Base-by-base conservation (phyloP, 108 stramenopile species). In the Cylindrotheca fusiformis region DNA sequence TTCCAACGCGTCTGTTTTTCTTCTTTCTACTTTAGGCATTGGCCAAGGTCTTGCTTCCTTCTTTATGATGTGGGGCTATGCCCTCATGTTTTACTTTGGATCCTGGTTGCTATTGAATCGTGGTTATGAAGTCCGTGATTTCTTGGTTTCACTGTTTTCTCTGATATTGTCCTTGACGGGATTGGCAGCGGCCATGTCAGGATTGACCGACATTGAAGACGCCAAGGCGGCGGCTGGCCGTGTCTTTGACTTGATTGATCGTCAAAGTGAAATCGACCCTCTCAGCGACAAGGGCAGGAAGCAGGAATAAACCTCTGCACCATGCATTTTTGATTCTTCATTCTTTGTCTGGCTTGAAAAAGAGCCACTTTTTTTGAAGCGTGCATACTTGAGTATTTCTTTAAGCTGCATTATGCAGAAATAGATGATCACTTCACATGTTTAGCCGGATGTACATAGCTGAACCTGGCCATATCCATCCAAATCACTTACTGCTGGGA, bases 21-120 rank as follows among this genome's bases (percentile, higher is more conserved):
- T 8, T 8, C 25, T 32, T 31, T 30, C 19, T 4, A 12, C 33
- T 32, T 12, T 18, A 25, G 67, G 72, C 32, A 36, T n/a, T 18
- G 53, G 46, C 25, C 36, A 54, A 19, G 76, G 72, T 54, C 32
- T 69, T 1, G 71, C 67, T 27, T 31, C 55, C 29, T 74, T 77
- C 24, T 52, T 83, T 36, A 77, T 76, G 33, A 55, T 67, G 62
- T 79, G 69, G 71, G 58, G 70, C 63, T 52, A 55, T 25, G 75
- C 75, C 6, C 46, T 85, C 20, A 32, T 76, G 62, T 82, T 80
- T 46, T 82, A 82, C 79, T 83, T 60, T 72, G 87, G 84, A 41
- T 74, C 77, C 4, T 79, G 59, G 52, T 57, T 83, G 20, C 58
- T 88, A 1, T 32, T 30, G n/a, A 71, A 61, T 47, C 60, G 53